Evolutionary conservation across 345 rosid species (phyloP).

Genomic region (Salix suchowensis): DNA sequence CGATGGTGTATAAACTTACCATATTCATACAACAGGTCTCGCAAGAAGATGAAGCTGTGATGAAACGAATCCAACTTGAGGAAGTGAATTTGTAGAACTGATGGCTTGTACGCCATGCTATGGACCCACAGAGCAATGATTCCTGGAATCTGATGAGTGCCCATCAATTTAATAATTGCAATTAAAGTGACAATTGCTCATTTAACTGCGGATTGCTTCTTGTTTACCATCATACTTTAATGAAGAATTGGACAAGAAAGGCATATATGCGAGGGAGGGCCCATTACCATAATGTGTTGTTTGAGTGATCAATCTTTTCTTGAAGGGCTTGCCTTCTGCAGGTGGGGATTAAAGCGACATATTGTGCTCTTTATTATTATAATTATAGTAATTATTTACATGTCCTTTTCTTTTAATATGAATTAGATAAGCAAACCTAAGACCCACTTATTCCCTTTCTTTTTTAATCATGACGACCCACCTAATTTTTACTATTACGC

Average conservation of each 20-base stretch:
- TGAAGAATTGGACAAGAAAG: not conserved
- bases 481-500: not conserved
- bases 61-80: not conserved
- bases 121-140: not conserved
- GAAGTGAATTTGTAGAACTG: not conserved
- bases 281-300: not conserved
- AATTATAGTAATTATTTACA: not conserved
- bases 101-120: not conserved
- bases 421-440: too few relatives aligned
- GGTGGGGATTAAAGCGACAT: not conserved
- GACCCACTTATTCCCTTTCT: not conserved
- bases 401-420: not conserved
- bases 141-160: not conserved
- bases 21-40: too few relatives aligned
- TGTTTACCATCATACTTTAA: not conserved
- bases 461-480: too few relatives aligned
- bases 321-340: not conserved
- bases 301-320: not conserved
- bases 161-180: not conserved
- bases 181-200: not conserved
- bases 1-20: too few relatives aligned
- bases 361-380: not conserved
- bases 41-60: not conserved
- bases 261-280: not conserved
- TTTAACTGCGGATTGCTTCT: not conserved